Evolutionary conservation across 768 basidiomycete species (phyloP).

Genomic region (Termitomyces sp.): DNA sequence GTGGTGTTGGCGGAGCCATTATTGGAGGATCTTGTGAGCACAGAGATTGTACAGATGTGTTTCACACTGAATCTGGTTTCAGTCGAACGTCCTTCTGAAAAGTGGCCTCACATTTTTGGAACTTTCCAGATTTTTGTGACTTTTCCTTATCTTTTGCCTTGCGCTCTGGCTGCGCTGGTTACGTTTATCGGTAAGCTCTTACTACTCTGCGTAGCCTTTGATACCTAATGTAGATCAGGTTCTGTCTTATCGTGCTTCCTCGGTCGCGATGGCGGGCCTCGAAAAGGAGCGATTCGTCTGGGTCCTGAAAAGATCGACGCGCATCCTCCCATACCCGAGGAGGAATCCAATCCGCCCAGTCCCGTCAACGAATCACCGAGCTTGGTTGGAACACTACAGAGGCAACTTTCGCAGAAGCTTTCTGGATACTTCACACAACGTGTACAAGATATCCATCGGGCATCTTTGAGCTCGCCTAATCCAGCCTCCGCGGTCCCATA

Average conservation of each 20-base stretch:
- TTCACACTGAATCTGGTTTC: conserved; percentile 10
- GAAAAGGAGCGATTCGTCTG: conserved; percentile 80
- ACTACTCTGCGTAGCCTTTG: conserved; percentile 3
- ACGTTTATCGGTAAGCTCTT: conserved; percentile 58
- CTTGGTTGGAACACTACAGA: conserved; percentile 37
- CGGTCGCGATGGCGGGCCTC: conserved; percentile 84
- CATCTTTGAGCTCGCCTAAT: conserved; percentile 22
- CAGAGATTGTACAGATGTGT: not conserved
- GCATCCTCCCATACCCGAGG: conserved; percentile 60
- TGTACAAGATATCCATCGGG: conserved; percentile 34
- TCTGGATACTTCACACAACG: conserved; percentile 57
- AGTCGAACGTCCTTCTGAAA: conserved; percentile 83
- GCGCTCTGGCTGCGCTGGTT: conserved; percentile 68
- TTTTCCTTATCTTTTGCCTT: conserved; percentile 92
- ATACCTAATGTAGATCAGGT: conserved; percentile 39
- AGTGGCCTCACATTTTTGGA: conserved; percentile 78
- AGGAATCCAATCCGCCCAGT: conserved; percentile 44
- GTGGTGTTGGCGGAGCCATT: conserved; percentile 87
- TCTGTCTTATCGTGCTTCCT: conserved; percentile 86
- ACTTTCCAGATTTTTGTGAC: conserved; percentile 60
- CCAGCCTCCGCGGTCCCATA: conserved; percentile 44
- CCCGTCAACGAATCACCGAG: conserved; percentile 34
- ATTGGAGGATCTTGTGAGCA: conserved; percentile 77
- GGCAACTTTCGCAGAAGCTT: conserved; percentile 48
- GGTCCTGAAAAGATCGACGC: conserved; percentile 64